A percentile compares a stretch with the other conserved stretches of the same genome.
Evolutionary conservation across 495 filamentous ascomycete species (phyloP).

Genomic region (Xylaria bambusicola): DNA sequence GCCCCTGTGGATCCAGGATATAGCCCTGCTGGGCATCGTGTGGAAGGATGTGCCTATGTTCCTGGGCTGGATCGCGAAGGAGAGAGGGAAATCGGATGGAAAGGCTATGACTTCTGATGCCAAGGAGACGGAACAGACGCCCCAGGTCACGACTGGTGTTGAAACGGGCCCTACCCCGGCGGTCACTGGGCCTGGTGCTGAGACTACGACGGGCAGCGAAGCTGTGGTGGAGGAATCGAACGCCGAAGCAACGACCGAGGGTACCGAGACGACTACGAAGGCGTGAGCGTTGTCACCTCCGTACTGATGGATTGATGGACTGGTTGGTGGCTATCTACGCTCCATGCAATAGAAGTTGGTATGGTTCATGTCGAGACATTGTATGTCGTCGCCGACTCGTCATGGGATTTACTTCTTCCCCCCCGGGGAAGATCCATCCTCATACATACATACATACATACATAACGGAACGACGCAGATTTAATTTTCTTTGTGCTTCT

Average conservation of each 20-base stretch:
- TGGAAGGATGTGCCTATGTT: slow-evolving; percentile 74
- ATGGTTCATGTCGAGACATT: no score
- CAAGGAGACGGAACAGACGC: slow-evolving; percentile 1
- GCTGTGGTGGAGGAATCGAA: slow-evolving; percentile 13
- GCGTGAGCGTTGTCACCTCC: not conserved
- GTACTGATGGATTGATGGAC: not conserved
- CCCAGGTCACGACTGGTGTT: slow-evolving; percentile 16
- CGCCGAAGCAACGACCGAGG: not conserved
- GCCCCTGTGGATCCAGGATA: slow-evolving; percentile 67
- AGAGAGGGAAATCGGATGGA: slow-evolving; percentile 30
- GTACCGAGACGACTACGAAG: not conserved
- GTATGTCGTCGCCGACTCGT: no score
- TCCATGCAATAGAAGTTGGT: no score
- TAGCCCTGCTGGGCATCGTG: slow-evolving; percentile 64
- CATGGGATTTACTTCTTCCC: no score
- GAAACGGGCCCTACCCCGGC: slow-evolving; percentile 13
- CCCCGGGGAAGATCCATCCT: no score
- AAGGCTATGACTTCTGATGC: not conserved
- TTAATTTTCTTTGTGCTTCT: no score
- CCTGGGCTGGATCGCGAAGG: slow-evolving; percentile 57
- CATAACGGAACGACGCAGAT: no score
- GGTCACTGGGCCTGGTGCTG: slow-evolving; percentile 16
- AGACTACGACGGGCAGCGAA: not conserved
- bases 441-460: no score
- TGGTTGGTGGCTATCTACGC: not conserved